phyloP scores from a whole-genome alignment of 2,329 filamentous ascomycete genomes.

The Mycosphaerelloides madeirae region DNA sequence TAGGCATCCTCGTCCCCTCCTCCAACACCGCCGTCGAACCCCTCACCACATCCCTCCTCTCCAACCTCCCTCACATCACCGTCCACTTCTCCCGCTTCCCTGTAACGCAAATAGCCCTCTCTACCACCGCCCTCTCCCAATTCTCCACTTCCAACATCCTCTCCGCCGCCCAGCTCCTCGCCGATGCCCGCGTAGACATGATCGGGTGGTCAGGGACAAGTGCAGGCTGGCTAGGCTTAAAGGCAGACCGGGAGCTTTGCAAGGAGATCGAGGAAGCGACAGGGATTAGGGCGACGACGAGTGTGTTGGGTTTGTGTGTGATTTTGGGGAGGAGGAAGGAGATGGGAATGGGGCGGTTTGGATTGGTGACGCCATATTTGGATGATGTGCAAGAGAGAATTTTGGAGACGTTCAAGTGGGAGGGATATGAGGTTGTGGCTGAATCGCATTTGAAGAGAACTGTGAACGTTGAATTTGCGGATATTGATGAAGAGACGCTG shows the following conservation, averaged over 20 bases:
- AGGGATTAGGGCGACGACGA: conserved; percentile 39
- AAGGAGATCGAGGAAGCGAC: conserved; percentile 34
- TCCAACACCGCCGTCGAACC: conserved; percentile 45
- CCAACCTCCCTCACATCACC: conserved; percentile 31
- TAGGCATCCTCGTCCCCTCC: conserved; percentile 43
- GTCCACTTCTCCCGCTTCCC: conserved; percentile 43
- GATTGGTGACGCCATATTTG: conserved; percentile 42
- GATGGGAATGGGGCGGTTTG: conserved; percentile 27
- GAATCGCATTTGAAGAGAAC: conserved; percentile 34
- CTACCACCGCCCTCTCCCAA: conserved; percentile 30
- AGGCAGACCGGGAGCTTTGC: conserved; percentile 38
- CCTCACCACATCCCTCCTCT: conserved; percentile 37
- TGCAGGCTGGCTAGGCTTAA: conserved; percentile 21
- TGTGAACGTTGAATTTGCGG: conserved; percentile 38
- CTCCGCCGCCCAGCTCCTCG: conserved; percentile 27
- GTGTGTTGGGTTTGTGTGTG: conserved; percentile 39
- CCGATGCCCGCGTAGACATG: conserved; percentile 28
- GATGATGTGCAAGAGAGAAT: conserved; percentile 39
- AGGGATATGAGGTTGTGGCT: conserved; percentile 33
- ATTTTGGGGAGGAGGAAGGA: conserved; percentile 25
- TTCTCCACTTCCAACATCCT: conserved; percentile 31
- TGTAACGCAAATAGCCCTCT: conserved; percentile 39
- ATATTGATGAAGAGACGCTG: conserved; percentile 31
- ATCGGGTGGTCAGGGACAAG: conserved; percentile 33
- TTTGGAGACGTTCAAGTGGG: conserved; percentile 31